A percentile compares a stretch with the other conserved stretches of the same genome.
These are phyloP conservation scores for Plasmodium ovale DNA, from an alignment of 169 alveolate genomes.

Conservation along the genomic window DNA sequence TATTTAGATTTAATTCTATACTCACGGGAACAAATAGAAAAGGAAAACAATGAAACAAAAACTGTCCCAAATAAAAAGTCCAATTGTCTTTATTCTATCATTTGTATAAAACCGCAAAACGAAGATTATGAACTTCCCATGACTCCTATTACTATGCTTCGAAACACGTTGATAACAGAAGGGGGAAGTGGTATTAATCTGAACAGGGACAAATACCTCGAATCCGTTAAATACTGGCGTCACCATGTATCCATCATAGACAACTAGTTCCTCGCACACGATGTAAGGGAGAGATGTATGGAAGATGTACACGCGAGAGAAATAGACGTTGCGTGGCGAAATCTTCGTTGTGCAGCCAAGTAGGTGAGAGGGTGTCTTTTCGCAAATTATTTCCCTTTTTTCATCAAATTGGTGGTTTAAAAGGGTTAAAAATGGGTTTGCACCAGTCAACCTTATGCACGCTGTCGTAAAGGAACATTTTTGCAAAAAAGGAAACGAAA, in stretches of 20 bases:
- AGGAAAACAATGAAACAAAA: conserved; percentile 88
- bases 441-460: too few relatives aligned
- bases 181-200: conserved; percentile 99
- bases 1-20: conserved; percentile 96
- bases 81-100: conserved; percentile 78
- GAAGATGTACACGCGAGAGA: too few relatives aligned
- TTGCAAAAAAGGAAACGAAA: too few relatives aligned
- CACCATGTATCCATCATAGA: conserved; percentile 90
- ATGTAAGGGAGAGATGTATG: too few relatives aligned
- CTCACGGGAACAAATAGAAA: conserved; percentile 94
- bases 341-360: too few relatives aligned
- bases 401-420: too few relatives aligned
- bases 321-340: too few relatives aligned
- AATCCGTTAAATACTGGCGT: conserved; percentile 97
- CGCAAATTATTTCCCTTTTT: too few relatives aligned
- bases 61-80: conserved; percentile 33
- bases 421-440: too few relatives aligned
- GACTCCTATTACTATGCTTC: conserved; percentile 97
- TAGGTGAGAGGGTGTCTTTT: too few relatives aligned
- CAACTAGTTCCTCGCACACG: too few relatives aligned
- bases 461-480: too few relatives aligned
- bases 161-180: conserved; percentile 96
- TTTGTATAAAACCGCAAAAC: conserved; percentile 83
- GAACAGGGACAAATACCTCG: conserved; percentile 91
- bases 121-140: conserved; percentile 94